Percentiles rank a stretch among this genome's conserved stretches.
Evolutionary conservation across 2,329 filamentous ascomycete species (phyloP).

Genomic region (Verticillium longisporum): DNA sequence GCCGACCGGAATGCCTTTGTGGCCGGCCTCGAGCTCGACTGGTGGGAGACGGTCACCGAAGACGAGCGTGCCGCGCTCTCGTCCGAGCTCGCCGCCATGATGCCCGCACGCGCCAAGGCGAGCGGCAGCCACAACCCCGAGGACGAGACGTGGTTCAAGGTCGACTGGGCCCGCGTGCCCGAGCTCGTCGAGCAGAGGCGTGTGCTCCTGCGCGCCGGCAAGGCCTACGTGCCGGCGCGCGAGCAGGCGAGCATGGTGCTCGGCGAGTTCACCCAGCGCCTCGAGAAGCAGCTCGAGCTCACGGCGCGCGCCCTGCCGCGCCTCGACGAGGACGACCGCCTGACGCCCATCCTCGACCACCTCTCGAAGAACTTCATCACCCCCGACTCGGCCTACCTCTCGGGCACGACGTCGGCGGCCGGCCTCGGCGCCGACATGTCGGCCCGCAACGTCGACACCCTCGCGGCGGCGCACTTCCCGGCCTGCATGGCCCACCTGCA

Average conservation of each 20-base stretch:
- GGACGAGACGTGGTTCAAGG: slow-evolving; percentile 90
- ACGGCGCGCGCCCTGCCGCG: slow-evolving; percentile 87
- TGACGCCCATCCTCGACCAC: slow-evolving; percentile 62
- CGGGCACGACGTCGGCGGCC: slow-evolving; percentile 55
- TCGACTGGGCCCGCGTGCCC: slow-evolving; percentile 89
- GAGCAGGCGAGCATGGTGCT: slow-evolving; percentile 88
- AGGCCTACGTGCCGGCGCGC: slow-evolving; percentile 81
- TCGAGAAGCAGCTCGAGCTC: slow-evolving; percentile 81
- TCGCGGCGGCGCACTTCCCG: slow-evolving; percentile 71
- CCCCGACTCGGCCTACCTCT: slow-evolving; percentile 72
- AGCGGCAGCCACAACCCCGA: slow-evolving; percentile 40
- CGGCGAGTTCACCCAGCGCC: slow-evolving; percentile 71
- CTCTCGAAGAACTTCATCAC: slow-evolving; percentile 95
- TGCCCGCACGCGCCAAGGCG: slow-evolving; percentile 25
- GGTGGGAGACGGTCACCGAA: slow-evolving; percentile 80
- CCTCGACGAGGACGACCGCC: slow-evolving; percentile 91
- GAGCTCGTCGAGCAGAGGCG: slow-evolving; percentile 77
- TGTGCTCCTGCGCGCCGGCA: slow-evolving; percentile 72
- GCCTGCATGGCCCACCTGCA: slow-evolving; percentile 94
- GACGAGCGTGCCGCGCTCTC: slow-evolving; percentile 66
- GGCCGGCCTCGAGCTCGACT: slow-evolving; percentile 69
- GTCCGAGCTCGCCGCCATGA: slow-evolving; percentile 51
- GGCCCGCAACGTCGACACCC: slow-evolving; percentile 70
- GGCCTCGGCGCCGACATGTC: slow-evolving; percentile 63
- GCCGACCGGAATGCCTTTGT: slow-evolving; percentile 73